A percentile compares a stretch with the other conserved stretches of the same genome.
These are phyloP conservation scores for Lizonia empirigonia DNA, from an alignment of 2,329 filamentous ascomycete genomes.

Conservation along the genomic window DNA sequence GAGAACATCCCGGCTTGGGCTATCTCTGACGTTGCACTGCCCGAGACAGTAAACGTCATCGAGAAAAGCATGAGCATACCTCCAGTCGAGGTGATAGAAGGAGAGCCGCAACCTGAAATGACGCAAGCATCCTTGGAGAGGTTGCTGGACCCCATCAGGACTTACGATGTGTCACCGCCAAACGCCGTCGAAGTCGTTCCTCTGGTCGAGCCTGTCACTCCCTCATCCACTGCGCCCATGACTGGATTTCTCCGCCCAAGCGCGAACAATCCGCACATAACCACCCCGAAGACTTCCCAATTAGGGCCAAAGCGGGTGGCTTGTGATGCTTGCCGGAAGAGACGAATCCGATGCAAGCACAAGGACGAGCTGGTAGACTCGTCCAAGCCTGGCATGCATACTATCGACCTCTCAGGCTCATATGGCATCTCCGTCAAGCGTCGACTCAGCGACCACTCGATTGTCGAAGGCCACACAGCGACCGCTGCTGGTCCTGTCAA, in stretches of 20 bases:
- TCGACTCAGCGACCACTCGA: conserved; percentile 40
- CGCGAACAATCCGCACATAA: conserved; percentile 48
- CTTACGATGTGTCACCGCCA: conserved; percentile 23
- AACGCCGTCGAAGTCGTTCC: neutral
- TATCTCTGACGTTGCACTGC: conserved; percentile 60
- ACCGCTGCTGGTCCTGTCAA: conserved; percentile 31
- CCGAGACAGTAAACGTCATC: conserved; percentile 42
- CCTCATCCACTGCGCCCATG: conserved; percentile 38
- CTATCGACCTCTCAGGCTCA: conserved; percentile 40
- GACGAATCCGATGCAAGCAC: conserved; percentile 67
- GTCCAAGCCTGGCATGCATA: conserved; percentile 39
- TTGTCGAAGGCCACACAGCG: conserved; percentile 25
- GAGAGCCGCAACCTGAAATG: conserved; percentile 55
- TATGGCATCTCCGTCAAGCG: conserved; percentile 44
- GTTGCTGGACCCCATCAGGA: conserved; percentile 48
- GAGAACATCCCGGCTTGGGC: conserved; percentile 67
- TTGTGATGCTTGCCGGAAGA: conserved; percentile 66
- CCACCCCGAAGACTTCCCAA: conserved; percentile 62
- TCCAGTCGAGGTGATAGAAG: conserved; percentile 62
- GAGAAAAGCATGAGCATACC: conserved; percentile 63
- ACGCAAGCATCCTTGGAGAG: conserved; percentile 52
- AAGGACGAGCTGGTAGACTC: conserved; percentile 58
- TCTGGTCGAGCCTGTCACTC: conserved; percentile 18
- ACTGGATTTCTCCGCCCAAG: conserved; percentile 47
- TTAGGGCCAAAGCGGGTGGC: conserved; percentile 65